Evolutionary conservation across 306 rosid species (phyloP), one percentile per base, ranked within the genome.

Genomic region (Cicer yamashitae): DNA sequence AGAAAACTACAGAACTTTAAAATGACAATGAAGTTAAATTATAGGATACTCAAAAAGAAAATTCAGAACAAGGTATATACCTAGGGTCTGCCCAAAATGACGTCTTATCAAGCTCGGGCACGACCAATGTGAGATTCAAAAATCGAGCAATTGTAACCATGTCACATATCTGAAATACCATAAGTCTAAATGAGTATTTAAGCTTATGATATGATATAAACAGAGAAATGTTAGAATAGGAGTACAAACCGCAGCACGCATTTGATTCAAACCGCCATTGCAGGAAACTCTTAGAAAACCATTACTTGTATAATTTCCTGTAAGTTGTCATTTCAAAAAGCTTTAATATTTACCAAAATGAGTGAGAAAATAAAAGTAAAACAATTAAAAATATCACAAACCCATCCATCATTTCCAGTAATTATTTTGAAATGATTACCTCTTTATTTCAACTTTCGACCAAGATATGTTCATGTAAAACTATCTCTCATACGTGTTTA

Each of bases 51-150:
- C 39, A 56, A 60, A 34, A 38, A 60, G 6, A 12, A 25, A 12
- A 34, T 7, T 60, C 65, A 84, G 61, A 82, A 68, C 52, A 82
- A 57, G 22, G 58, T 75, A 66, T 13, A 39, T 82, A 96, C 99
- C 99, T 96, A 41, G 92, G 96, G 76, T 96, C 99, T 14, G 98
- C 96, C 99, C 99, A 96, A 84, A 96, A 90, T 45, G 99, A 96
- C 77, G 86, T 83, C 83, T 96, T 92, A 82, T 96, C 99, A 67
- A 96, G 99, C 86, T 96, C 98, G 6, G 99, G 99, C 77, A 96
- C 90, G 79, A 96, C 98, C 85, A 96, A 82, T 25, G 99, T 90
- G 66, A 96, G 96, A 85, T 96, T 96, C 85, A 96, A 89, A 74
- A 90, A 82, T 68, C 97, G 90, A 82, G 99, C 99, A 89, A 96